Evolutionary conservation across 164 flowering plant genomes (phyloP).

Genomic region (Cinnamomum chago): DNA sequence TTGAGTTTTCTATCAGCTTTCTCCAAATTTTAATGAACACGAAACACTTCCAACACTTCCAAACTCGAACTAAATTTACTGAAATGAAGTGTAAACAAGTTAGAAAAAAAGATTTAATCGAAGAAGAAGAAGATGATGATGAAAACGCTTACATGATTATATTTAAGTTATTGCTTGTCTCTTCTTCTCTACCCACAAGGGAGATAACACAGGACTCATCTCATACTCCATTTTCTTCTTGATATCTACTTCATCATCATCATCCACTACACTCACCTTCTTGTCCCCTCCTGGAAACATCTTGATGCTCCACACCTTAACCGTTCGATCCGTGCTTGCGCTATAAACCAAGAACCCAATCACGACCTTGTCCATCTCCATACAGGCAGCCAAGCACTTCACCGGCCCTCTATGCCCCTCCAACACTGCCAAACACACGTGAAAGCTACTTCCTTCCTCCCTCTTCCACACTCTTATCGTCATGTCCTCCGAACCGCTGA

Average conservation of each 20-base stretch:
- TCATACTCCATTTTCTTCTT: conserved; percentile 16
- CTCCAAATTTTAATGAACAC: too few relatives aligned
- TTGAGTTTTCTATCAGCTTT: too few relatives aligned
- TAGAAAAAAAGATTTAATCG: neutral
- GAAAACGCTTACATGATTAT: neutral
- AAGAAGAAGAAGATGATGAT: neutral
- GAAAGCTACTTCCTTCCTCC: conserved; percentile 34
- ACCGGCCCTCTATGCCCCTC: conserved; percentile 53
- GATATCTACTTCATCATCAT: neutral
- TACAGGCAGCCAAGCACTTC: conserved; percentile 40
- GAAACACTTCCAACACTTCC: too few relatives aligned
- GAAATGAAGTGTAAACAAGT: neutral
- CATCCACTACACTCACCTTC: conserved; percentile 12
- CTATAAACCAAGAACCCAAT: conserved; percentile 37
- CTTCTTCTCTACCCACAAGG: conserved; percentile 72
- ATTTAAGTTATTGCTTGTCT: conserved; percentile 23
- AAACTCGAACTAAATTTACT: too few relatives aligned
- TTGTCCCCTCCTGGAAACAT: conserved; percentile 23
- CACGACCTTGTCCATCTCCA: conserved; percentile 31
- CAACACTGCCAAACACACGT: conserved; percentile 34
- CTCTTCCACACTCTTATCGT: conserved; percentile 47
- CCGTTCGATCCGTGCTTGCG: conserved; percentile 41
- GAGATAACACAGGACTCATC: conserved; percentile 65
- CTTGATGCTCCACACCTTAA: conserved; percentile 50
- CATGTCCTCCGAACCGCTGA: conserved; percentile 51